These are phyloP conservation scores for Fusarium azukiicola DNA, from an alignment of 2,329 filamentous ascomycete species.

Conservation along the genomic window DNA sequence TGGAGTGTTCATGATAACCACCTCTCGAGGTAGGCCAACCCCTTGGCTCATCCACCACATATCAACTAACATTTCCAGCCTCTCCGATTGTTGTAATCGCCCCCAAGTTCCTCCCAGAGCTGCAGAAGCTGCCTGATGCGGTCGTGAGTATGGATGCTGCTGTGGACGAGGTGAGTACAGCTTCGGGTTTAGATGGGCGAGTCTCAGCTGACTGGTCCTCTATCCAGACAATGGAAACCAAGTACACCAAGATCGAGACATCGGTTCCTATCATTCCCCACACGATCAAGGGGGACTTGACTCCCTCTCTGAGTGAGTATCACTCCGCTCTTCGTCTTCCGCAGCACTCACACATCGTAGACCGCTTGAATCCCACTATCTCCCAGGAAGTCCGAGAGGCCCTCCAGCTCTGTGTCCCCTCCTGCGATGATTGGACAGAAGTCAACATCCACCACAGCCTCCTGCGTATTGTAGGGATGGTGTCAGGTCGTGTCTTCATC, in stretches of 20 bases:
- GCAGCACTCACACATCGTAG: neutral
- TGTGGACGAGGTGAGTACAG: slow-evolving; percentile 34
- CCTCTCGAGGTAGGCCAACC: slow-evolving; percentile 31
- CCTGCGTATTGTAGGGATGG: slow-evolving; percentile 69
- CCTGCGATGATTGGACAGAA: slow-evolving; percentile 64
- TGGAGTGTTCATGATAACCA: slow-evolving; percentile 41
- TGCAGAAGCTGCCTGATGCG: slow-evolving; percentile 37
- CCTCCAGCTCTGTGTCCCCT: slow-evolving; percentile 60
- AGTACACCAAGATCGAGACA: slow-evolving; percentile 59
- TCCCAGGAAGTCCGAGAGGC: slow-evolving; percentile 62
- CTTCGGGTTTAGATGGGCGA: too few species aligned
- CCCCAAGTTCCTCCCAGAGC: slow-evolving; percentile 38
- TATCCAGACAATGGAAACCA: slow-evolving; percentile 51
- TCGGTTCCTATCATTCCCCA: slow-evolving; percentile 53
- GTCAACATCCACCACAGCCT: slow-evolving; percentile 66
- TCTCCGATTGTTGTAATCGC: slow-evolving; percentile 38
- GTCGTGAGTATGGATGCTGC: slow-evolving; percentile 42
- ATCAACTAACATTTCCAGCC: slow-evolving; percentile 25
- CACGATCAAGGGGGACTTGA: slow-evolving; percentile 58
- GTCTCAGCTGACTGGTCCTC: neutral
- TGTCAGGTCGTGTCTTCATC: slow-evolving; percentile 71
- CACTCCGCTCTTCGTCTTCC: neutral
- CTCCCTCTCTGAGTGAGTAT: slow-evolving; percentile 60
- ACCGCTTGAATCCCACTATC: slow-evolving; percentile 61
- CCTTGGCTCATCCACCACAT: rapidly evolving